Conservation (phyloP, 2,329 filamentous ascomycete species). For the Phialemoniopsis sp. region DNA sequence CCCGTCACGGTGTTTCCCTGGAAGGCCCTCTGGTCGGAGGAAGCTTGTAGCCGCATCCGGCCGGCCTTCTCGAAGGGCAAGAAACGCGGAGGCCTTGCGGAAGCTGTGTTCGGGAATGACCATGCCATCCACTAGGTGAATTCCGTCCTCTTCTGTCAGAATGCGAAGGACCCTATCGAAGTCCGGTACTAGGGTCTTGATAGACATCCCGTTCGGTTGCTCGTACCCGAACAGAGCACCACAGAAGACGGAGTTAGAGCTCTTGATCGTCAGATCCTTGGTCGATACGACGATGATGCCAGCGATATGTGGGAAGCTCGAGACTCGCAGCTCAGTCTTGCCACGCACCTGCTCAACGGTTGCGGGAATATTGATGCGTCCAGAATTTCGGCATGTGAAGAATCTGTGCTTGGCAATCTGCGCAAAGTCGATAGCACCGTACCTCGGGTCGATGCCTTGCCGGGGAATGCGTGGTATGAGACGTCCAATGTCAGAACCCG, state of each 20-base stretch:
- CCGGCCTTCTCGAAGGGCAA: slow-evolving; percentile 78
- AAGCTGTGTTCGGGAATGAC: slow-evolving; percentile 97
- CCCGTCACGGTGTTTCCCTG: slow-evolving; percentile 84
- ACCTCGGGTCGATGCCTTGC: slow-evolving; percentile 65
- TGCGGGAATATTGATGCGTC: slow-evolving; percentile 77
- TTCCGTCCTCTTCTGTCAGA: slow-evolving; percentile 80
- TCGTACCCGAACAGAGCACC: slow-evolving; percentile 88
- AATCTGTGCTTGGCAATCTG: slow-evolving; percentile 68
- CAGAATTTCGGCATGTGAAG: slow-evolving; percentile 79
- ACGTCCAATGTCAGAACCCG: slow-evolving; percentile 70
- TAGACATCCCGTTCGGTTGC: slow-evolving; percentile 73
- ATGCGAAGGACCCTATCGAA: slow-evolving; percentile 82
- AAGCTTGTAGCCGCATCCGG: slow-evolving; percentile 77
- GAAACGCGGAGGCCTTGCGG: slow-evolving; percentile 77
- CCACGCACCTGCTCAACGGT: slow-evolving; percentile 71
- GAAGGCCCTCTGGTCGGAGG: slow-evolving; percentile 76
- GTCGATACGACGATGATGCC: slow-evolving; percentile 93
- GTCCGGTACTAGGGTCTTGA: slow-evolving; percentile 77
- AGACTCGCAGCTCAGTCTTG: slow-evolving; percentile 72
- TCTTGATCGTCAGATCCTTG: slow-evolving; percentile 72
- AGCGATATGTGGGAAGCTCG: slow-evolving; percentile 94
- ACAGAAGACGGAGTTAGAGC: slow-evolving; percentile 92
- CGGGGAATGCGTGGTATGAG: slow-evolving; percentile 81
- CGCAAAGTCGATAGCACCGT: slow-evolving; percentile 73
- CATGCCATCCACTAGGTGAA: slow-evolving; percentile 85